Evolutionary conservation across 805 yeast species (phyloP).

Genomic region (Barnettozyma sp.): DNA sequence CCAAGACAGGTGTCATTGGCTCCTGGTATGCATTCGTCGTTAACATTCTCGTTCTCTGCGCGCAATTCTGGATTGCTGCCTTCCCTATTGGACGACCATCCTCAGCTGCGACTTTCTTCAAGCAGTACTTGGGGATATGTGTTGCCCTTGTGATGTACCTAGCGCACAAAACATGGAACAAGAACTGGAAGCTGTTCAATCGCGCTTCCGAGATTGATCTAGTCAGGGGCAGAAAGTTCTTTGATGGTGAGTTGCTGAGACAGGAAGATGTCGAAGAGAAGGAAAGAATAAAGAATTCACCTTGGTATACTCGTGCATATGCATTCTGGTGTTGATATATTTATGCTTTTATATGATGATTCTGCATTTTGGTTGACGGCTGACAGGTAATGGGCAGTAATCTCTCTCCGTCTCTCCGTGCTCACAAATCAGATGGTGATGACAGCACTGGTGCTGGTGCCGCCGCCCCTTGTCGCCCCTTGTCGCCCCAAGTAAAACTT

Average conservation of each 20-base stretch:
- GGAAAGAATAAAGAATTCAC: conserved; percentile 14
- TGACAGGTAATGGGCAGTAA: no score
- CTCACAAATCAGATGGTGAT: no score
- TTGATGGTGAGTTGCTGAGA: conserved; percentile 30
- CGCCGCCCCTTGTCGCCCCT: no score
- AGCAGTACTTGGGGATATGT: conserved; percentile 43
- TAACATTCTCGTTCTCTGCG: conserved; percentile 42
- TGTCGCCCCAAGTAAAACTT: no score
- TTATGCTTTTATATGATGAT: neutral
- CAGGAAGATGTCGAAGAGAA: conserved; percentile 33
- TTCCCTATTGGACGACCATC: conserved; percentile 45
- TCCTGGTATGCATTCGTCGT: conserved; percentile 43
- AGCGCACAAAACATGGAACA: conserved; percentile 38
- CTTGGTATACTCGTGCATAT: conserved; percentile 8
- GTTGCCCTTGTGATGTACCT: conserved; percentile 39
- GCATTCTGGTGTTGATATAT: conserved; percentile 7
- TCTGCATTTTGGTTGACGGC: conserved; percentile 1
- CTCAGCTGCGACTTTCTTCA: conserved; percentile 38
- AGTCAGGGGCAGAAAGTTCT: conserved; percentile 45
- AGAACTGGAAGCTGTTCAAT: conserved; percentile 28
- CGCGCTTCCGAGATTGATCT: conserved; percentile 46
- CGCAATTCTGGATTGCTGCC: conserved; percentile 60
- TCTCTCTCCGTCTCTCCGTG: no score
- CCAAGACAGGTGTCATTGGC: conserved; percentile 46
- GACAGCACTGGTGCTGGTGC: no score